Conservation (phyloP, 306 rosid genomes). For the Cucumis melo region DNA sequence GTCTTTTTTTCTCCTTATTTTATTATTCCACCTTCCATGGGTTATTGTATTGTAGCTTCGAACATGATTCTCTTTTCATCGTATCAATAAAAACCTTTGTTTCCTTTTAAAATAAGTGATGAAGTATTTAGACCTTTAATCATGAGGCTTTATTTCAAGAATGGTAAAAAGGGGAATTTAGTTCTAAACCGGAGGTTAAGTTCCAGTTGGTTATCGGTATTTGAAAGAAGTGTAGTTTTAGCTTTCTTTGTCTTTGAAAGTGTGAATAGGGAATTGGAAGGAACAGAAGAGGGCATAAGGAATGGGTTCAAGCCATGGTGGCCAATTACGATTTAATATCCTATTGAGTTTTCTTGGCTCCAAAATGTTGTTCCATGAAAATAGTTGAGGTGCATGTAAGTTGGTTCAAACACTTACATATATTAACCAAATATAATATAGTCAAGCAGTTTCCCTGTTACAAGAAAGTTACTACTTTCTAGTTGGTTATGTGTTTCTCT, state of each 20-base stretch:
- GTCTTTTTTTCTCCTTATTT: too few species aligned
- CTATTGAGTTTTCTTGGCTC: not conserved
- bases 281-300: not conserved
- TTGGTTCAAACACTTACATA: not conserved
- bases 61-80: too few species aligned
- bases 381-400: not conserved
- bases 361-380: not conserved
- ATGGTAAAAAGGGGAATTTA: not conserved
- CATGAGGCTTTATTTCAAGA: not conserved
- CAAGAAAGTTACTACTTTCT: not conserved
- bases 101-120: too few species aligned
- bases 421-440: not conserved
- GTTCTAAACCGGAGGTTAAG: not conserved
- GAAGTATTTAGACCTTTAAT: not conserved
- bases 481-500: not conserved
- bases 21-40: too few species aligned
- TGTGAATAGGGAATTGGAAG: not conserved
- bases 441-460: not conserved
- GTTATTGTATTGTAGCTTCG: too few species aligned
- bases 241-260: not conserved
- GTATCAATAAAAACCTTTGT: too few species aligned
- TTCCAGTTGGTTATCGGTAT: not conserved
- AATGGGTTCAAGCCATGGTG: not conserved
- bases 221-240: not conserved
- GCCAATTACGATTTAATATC: not conserved